Evolutionary conservation across 257 asterid genomes (phyloP).

Genomic region (Leonotis leonurus): DNA sequence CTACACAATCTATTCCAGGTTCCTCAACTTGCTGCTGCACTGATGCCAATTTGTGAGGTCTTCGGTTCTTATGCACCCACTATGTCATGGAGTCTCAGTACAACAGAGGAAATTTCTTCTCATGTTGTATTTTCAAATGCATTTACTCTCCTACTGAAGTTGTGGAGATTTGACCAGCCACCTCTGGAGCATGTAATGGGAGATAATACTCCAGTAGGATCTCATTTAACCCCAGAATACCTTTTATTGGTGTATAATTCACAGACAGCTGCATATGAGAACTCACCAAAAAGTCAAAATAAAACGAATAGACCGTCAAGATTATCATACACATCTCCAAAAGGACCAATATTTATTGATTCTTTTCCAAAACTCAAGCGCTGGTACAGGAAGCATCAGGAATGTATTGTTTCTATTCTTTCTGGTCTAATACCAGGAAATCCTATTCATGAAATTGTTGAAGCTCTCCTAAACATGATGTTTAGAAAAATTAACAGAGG

Average conservation of each 20-base stretch:
- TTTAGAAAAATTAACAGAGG: conserved; percentile 64
- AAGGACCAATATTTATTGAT: conserved; percentile 66
- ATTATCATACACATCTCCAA: conserved; percentile 43
- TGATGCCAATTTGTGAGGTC: conserved; percentile 94
- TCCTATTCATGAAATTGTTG: conserved; percentile 83
- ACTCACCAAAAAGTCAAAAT: conserved; percentile 37
- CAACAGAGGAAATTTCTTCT: conserved; percentile 74
- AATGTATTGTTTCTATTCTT: conserved; percentile 77
- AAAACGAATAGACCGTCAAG: conserved; percentile 45
- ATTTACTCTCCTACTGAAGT: conserved; percentile 72
- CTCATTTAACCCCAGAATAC: conserved; percentile 77
- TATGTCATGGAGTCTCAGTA: conserved; percentile 62
- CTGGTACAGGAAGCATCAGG: conserved; percentile 89
- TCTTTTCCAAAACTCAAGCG: conserved; percentile 83
- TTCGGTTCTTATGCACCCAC: conserved; percentile 88
- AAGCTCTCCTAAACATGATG: conserved; percentile 78
- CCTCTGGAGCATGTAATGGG: conserved; percentile 70
- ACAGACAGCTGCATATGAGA: conserved; percentile 49
- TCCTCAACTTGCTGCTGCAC: conserved; percentile 93
- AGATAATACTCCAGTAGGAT: conserved; percentile 62
- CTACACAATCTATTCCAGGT: conserved; percentile 40
- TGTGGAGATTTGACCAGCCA: conserved; percentile 95
- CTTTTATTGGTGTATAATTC: conserved; percentile 70
- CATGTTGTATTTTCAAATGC: conserved; percentile 92
- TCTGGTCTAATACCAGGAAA: conserved; percentile 87